These are phyloP conservation scores for Naganishia cerealis DNA, from an alignment of 1,284 basidiomycete species.

Conservation along the genomic window DNA sequence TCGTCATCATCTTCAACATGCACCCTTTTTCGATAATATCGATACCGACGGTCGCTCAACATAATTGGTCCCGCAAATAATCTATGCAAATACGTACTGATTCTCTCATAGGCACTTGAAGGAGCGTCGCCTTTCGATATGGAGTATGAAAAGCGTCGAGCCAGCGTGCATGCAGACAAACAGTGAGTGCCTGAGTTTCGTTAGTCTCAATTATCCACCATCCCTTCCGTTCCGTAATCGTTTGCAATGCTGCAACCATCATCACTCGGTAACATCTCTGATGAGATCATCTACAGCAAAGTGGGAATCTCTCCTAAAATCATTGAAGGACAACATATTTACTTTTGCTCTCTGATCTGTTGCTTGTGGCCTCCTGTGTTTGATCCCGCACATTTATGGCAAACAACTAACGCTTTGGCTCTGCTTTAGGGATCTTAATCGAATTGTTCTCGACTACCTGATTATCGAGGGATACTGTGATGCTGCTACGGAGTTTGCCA, in stretches of 20 bases:
- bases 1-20: conserved; percentile 2
- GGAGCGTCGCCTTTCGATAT: neutral
- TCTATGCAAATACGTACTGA: neutral
- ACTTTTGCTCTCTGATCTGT: conserved; percentile 56
- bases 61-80: neutral
- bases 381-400: neutral
- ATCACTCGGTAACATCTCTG: conserved; percentile 41
- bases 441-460: conserved; percentile 96
- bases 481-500: conserved; percentile 89
- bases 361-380: conserved; percentile 39
- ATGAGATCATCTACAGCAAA: conserved; percentile 57
- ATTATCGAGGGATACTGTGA: conserved; percentile 96
- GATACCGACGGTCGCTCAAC: neutral
- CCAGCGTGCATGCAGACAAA: neutral
- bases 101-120: conserved; percentile 3
- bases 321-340: conserved; percentile 56
- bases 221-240: neutral
- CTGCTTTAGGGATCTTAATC: conserved; percentile 76
- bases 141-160: conserved; percentile 11
- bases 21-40: neutral
- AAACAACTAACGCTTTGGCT: conserved; percentile 38
- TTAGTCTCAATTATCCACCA: neutral
- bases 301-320: conserved; percentile 65
- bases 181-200: conserved; percentile 4
- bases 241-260: neutral